These are phyloP conservation scores for Candida chilensis DNA, from an alignment of 805 yeast genomes.

Conservation along the genomic window DNA sequence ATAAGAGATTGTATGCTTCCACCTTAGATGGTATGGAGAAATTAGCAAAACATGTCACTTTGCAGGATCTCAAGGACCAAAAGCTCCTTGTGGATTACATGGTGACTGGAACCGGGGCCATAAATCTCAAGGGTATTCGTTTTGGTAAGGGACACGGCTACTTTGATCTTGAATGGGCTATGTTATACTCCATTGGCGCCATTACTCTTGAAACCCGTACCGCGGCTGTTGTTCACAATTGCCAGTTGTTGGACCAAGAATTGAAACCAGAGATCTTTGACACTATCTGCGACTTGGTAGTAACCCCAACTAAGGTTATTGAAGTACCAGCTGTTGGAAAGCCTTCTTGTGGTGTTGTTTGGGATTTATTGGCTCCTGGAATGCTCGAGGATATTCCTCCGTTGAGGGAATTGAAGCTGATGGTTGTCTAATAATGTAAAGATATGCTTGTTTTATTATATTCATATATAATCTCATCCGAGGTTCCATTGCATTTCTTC, in stretches of 20 bases:
- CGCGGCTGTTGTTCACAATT: slow-evolving; percentile 18
- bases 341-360: slow-evolving; percentile 14
- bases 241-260: slow-evolving; percentile 13
- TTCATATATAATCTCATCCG: no score
- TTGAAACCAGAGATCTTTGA: slow-evolving; percentile 16
- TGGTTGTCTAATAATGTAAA: no score
- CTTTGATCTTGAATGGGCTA: slow-evolving; percentile 20
- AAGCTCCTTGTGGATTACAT: slow-evolving; percentile 10
- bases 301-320: slow-evolving; percentile 11
- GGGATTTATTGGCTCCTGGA: slow-evolving; percentile 13
- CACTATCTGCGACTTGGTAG: slow-evolving; percentile 17
- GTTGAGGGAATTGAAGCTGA: slow-evolving; percentile 9
- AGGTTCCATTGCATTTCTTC: no score
- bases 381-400: slow-evolving; percentile 18
- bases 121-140: slow-evolving; percentile 14
- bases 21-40: slow-evolving; percentile 19
- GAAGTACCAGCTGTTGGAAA: slow-evolving; percentile 8
- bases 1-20: slow-evolving; percentile 11
- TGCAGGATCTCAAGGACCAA: slow-evolving; percentile 7
- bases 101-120: slow-evolving; percentile 20
- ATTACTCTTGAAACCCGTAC: slow-evolving; percentile 10
- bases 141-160: slow-evolving; percentile 20
- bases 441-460: no score
- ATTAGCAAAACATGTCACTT: slow-evolving; percentile 8
- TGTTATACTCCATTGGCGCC: slow-evolving; percentile 13